These are phyloP conservation scores for Priceomyces carsonii DNA, from an alignment of 805 yeast genomes.

Conservation along the genomic window DNA sequence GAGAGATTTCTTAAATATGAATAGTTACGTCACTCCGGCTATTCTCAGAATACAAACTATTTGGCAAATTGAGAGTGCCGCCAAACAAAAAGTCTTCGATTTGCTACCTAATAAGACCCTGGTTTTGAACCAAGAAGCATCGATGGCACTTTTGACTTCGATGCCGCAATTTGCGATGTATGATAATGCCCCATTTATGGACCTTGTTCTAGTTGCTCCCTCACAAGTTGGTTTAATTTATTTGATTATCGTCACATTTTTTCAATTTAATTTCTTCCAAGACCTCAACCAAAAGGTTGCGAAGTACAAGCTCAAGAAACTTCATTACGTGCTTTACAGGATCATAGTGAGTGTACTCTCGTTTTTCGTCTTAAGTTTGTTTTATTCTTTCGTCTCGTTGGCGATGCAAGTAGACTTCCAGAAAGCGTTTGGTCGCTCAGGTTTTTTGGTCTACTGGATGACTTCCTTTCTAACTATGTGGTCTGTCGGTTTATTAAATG, in stretches of 20 bases:
- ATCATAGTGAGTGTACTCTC: conserved; percentile 49
- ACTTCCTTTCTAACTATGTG: conserved; percentile 65
- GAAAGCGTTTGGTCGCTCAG: conserved; percentile 60
- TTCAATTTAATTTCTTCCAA: conserved; percentile 63
- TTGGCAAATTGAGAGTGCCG: conserved; percentile 27
- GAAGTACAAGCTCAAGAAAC: conserved; percentile 38
- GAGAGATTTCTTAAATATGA: conserved; percentile 56
- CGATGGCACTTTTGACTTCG: conserved; percentile 23
- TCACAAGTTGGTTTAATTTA: conserved; percentile 75
- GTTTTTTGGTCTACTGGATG: conserved; percentile 78
- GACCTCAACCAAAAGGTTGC: conserved; percentile 54
- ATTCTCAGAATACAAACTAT: conserved; percentile 34
- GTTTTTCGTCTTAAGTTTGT: conserved; percentile 58
- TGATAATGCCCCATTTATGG: conserved; percentile 53
- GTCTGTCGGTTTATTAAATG: conserved; percentile 77
- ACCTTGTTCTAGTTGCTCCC: conserved; percentile 61
- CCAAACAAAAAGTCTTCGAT: conserved; percentile 19
- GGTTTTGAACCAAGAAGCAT: conserved; percentile 11
- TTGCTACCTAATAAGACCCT: conserved; percentile 14
- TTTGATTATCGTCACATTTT: conserved; percentile 69
- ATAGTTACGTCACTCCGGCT: conserved; percentile 41
- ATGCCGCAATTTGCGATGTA: conserved; percentile 34
- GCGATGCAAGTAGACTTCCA: conserved; percentile 68
- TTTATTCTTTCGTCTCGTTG: conserved; percentile 59
- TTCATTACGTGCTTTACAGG: conserved; percentile 54